Percentiles rank a stretch among this genome's conserved stretches.
Evolutionary conservation across 306 rosid species (phyloP).

Genomic region (Mimosa bimucronata): DNA sequence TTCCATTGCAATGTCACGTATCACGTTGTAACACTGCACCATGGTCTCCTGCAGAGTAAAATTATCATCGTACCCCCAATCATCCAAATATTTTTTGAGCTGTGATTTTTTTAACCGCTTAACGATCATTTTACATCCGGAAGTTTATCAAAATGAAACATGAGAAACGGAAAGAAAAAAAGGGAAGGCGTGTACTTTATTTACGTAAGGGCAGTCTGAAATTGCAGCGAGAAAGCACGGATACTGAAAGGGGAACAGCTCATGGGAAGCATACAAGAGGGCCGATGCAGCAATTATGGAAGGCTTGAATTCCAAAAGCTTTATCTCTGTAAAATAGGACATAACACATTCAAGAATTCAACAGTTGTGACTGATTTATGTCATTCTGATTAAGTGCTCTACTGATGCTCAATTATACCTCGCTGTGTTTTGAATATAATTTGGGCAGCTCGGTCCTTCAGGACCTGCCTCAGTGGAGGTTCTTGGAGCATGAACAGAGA

Average conservation of each 20-base stretch:
- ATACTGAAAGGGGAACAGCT: conserved; percentile 79
- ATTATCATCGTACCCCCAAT: conserved; percentile 13
- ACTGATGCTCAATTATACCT: conserved; percentile 48
- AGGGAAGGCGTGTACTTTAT: conserved; percentile 55
- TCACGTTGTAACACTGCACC: conserved; percentile 58
- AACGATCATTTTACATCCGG: too few relatives aligned
- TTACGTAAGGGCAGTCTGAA: conserved; percentile 61
- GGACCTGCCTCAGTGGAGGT: conserved; percentile 56
- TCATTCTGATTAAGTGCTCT: background rate
- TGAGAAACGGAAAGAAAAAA: background rate
- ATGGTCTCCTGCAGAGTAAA: conserved; percentile 55
- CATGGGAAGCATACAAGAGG: conserved; percentile 75
- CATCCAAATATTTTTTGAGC: background rate
- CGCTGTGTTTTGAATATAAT: conserved; percentile 78
- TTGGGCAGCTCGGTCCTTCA: conserved; percentile 74
- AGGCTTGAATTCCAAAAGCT: conserved; percentile 80
- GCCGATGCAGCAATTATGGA: conserved; percentile 83
- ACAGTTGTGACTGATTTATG: conserved; percentile 1
- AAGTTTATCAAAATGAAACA: background rate
- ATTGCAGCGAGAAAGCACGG: conserved; percentile 66
- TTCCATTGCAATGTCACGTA: conserved; percentile 57
- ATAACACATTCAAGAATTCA: background rate
- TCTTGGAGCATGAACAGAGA: conserved; percentile 60
- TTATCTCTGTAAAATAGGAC: conserved; percentile 57
- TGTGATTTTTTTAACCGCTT: background rate